phyloP scores from a whole-genome alignment of 352 stramenopile species.

The Globisporangium alternatum region DNA sequence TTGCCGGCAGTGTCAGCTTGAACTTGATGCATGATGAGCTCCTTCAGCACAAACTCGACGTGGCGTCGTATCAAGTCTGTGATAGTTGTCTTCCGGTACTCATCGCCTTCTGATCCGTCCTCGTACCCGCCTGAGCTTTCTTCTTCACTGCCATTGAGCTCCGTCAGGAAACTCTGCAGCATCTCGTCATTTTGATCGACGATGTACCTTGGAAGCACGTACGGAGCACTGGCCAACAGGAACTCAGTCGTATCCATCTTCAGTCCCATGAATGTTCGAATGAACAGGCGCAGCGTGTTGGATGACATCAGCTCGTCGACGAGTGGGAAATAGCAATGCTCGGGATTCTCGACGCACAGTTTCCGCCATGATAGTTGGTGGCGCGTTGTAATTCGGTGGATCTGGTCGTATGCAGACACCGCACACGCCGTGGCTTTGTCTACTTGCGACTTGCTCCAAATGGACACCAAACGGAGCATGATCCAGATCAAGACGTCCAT shows the following conservation, averaged over 20 bases:
- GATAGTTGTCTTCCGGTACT: conserved; percentile 27
- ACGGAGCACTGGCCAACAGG: conserved; percentile 41
- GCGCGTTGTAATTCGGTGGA: conserved; percentile 40
- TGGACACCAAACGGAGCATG: conserved; percentile 40
- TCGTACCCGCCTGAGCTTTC: conserved; percentile 22
- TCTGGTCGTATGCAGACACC: conserved; percentile 39
- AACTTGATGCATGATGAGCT: conserved; percentile 65
- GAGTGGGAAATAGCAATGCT: conserved; percentile 49
- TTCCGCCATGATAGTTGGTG: conserved; percentile 51
- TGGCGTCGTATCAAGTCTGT: conserved; percentile 42
- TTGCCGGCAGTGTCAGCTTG: conserved; percentile 47
- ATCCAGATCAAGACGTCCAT: conserved; percentile 47
- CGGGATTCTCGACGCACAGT: conserved; percentile 52
- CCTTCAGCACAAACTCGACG: conserved; percentile 55
- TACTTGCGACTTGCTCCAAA: conserved; percentile 50
- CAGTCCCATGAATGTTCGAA: conserved; percentile 51
- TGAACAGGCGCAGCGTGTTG: conserved; percentile 39
- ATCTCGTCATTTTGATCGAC: conserved; percentile 55
- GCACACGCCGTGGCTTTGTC: conserved; percentile 24
- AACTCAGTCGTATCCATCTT: conserved; percentile 43
- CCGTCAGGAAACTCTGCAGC: conserved; percentile 38
- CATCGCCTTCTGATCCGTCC: conserved; percentile 20
- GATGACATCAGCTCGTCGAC: conserved; percentile 52
- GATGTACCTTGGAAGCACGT: conserved; percentile 62
- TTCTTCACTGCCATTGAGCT: conserved; percentile 27